Conservation (phyloP, 495 filamentous ascomycete genomes). For the Penicillium antarcticum region DNA sequence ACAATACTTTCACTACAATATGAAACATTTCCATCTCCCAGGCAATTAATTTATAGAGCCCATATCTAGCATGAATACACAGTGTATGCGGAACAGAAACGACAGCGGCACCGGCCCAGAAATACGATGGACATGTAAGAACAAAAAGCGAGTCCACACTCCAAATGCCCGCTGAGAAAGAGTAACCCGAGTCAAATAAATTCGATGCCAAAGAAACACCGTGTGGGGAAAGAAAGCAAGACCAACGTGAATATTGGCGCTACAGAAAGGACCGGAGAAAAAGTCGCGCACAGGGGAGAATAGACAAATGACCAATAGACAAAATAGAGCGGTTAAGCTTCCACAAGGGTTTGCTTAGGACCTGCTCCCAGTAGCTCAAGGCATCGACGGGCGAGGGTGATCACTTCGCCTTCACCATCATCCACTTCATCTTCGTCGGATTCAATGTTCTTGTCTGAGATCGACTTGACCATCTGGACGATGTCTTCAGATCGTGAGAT, state of each 20-base stretch:
- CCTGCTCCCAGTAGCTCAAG: constrained; percentile 76
- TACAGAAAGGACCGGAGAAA: constrained; percentile 15
- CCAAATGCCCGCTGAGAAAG: constrained; percentile 38
- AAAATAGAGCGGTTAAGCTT: constrained; percentile 37
- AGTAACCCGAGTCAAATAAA: constrained; percentile 21
- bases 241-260: constrained; percentile 8
- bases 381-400: constrained; percentile 85
- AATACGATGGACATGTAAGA: constrained; percentile 19
- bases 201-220: constrained; percentile 39
- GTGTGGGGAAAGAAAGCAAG: constrained; percentile 11
- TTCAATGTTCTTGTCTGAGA: constrained; percentile 85
- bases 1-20: background rate
- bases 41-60: constrained; percentile 27
- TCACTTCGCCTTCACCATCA: constrained; percentile 92
- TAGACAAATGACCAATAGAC: constrained; percentile 3
- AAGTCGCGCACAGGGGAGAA: constrained; percentile 3
- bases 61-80: constrained; percentile 34
- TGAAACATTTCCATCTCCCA: background rate
- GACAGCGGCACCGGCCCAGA: constrained; percentile 20
- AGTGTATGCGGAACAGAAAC: constrained; percentile 30
- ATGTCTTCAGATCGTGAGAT: constrained; percentile 87
- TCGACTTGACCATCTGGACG: constrained; percentile 83
- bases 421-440: constrained; percentile 87
- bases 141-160: constrained; percentile 24
- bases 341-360: constrained; percentile 52